Conservation (phyloP, 2,329 filamentous ascomycete species). For the Penicillium sclerotigenum region DNA sequence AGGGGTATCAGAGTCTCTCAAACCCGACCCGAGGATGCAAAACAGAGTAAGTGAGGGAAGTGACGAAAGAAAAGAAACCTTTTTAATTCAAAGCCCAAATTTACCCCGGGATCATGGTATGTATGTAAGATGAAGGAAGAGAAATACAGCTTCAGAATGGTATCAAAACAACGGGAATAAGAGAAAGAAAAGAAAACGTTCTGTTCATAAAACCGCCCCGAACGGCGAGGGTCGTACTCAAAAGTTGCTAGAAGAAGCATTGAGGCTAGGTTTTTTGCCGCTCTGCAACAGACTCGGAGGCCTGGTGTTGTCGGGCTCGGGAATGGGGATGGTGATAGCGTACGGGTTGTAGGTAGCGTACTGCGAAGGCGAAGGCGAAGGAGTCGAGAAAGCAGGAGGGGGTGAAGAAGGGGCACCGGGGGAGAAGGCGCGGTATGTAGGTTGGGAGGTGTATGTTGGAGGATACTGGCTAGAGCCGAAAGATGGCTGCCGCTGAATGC, state of each 20-base stretch:
- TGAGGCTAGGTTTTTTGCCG: slow-evolving; percentile 37
- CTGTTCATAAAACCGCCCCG: slow-evolving; percentile 3
- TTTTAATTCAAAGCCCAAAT: not conserved
- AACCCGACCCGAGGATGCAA: not conserved
- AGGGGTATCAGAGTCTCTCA: not conserved
- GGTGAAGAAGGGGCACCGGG: slow-evolving; percentile 27
- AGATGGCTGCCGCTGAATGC: slow-evolving; percentile 27
- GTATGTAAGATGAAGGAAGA: slow-evolving; percentile 1
- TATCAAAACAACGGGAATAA: not conserved
- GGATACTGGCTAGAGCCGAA: slow-evolving; percentile 25
- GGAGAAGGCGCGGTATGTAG: slow-evolving; percentile 15
- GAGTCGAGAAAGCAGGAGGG: slow-evolving; percentile 31
- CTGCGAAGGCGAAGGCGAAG: slow-evolving; percentile 11
- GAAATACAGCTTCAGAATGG: slow-evolving; percentile 5
- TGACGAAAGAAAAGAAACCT: not conserved
- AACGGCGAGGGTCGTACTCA: slow-evolving; percentile 15
- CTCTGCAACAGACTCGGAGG: slow-evolving; percentile 42
- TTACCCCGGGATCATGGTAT: not conserved
- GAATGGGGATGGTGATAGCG: slow-evolving; percentile 6
- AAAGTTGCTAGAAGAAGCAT: slow-evolving; percentile 37
- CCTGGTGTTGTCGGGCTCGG: slow-evolving; percentile 28
- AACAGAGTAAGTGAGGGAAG: not conserved
- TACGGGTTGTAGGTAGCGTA: slow-evolving; percentile 14
- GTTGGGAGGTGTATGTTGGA: slow-evolving; percentile 22
- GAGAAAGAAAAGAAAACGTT: not conserved